Conservation (phyloP, 106 monocot species). For the Allium fistulosum region DNA sequence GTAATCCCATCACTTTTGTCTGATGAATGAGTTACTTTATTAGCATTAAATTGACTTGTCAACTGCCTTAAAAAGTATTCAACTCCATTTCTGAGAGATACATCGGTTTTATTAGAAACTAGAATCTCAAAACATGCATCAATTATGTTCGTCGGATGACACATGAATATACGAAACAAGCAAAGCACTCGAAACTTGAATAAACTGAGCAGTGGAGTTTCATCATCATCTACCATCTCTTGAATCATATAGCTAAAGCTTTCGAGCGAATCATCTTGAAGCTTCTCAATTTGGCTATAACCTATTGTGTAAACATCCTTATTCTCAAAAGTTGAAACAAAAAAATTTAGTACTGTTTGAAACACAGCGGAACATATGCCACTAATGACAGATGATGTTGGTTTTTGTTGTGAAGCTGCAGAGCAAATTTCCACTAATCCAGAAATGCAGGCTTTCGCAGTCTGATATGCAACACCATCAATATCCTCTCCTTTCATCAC, state of each 20-base stretch:
- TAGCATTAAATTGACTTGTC: slow-evolving; percentile 35
- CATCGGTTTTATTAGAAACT: slow-evolving; percentile 35
- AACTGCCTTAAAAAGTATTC: slow-evolving; percentile 78
- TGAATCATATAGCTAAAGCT: slow-evolving; percentile 52
- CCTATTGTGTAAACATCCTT: slow-evolving; percentile 59
- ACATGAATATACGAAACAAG: slow-evolving; percentile 64
- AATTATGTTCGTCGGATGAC: slow-evolving; percentile 63
- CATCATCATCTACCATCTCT: slow-evolving; percentile 28
- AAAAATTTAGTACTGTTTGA: slow-evolving; percentile 58
- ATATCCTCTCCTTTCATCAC: slow-evolving; percentile 78
- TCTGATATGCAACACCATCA: slow-evolving; percentile 73
- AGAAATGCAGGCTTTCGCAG: slow-evolving; percentile 78
- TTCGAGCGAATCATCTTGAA: slow-evolving; percentile 43
- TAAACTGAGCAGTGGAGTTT: slow-evolving; percentile 35
- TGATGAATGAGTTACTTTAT: slow-evolving; percentile 19
- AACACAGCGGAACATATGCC: slow-evolving; percentile 85
- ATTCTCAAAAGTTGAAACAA: slow-evolving; percentile 59
- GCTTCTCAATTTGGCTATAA: slow-evolving; percentile 29
- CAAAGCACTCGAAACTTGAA: slow-evolving; percentile 60
- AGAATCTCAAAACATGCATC: slow-evolving; percentile 78
- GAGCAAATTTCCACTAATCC: slow-evolving; percentile 83
- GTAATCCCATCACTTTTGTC: slow-evolving; percentile 19
- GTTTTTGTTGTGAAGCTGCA: slow-evolving; percentile 68
- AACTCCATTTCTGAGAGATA: slow-evolving; percentile 23
- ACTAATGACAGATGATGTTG: slow-evolving; percentile 67